A percentile compares a stretch with the other conserved stretches of the same genome.
phyloP scores from a whole-genome alignment of 1,284 basidiomycete species.

The Ustilago loliicola region DNA sequence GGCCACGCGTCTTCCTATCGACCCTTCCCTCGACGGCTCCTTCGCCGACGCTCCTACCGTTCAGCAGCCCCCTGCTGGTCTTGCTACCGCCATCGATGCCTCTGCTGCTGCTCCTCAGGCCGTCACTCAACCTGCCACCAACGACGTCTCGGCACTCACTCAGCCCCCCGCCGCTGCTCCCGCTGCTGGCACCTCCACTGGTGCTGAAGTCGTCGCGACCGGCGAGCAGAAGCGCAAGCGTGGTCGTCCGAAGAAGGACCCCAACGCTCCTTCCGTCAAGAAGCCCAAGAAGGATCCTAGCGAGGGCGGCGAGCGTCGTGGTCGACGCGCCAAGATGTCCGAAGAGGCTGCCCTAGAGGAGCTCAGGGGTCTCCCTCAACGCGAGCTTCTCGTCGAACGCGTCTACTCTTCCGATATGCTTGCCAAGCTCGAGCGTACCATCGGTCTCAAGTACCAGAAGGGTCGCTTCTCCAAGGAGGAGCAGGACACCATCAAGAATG shows the following conservation, averaged over 20 bases:
- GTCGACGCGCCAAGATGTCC: conserved; percentile 42
- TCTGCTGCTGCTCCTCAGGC: conserved; percentile 11
- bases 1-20: conserved; percentile 47
- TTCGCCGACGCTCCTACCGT: conserved; percentile 6
- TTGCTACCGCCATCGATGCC: conserved; percentile 10
- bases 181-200: conserved; percentile 13
- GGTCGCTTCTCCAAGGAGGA: conserved; percentile 47
- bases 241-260: conserved; percentile 42
- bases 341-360: conserved; percentile 38
- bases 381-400: conserved; percentile 53
- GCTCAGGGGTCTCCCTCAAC: conserved; percentile 26
- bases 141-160: conserved; percentile 3
- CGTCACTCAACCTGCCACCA: conserved; percentile 9
- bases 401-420: conserved; percentile 54
- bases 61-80: conserved; percentile 7
- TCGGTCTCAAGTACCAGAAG: conserved; percentile 51
- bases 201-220: conserved; percentile 10
- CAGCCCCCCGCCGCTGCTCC: conserved; percentile 12
- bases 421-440: conserved; percentile 47
- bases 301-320: conserved; percentile 35
- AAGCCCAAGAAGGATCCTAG: conserved; percentile 38
- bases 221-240: conserved; percentile 44
- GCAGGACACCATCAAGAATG: conserved; percentile 50
- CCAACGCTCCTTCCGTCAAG: conserved; percentile 32
- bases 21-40: conserved; percentile 32